A percentile compares a stretch with the other conserved stretches of the same genome.
These are phyloP conservation scores for Verticillium isaacii DNA, from an alignment of 2,329 filamentous ascomycete genomes.

Conservation along the genomic window DNA sequence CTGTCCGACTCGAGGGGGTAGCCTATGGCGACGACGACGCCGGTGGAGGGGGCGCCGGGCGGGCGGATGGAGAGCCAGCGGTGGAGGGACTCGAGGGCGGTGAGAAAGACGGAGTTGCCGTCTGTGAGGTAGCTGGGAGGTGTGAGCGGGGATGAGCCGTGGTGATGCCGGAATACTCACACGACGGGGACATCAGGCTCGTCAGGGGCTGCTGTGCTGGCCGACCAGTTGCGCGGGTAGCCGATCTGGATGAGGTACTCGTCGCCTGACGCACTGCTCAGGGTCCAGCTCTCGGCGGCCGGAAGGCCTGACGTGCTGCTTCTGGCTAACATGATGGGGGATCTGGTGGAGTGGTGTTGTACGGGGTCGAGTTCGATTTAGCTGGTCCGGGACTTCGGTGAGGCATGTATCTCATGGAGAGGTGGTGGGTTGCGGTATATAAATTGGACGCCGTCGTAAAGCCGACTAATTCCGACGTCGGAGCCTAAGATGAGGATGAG, in stretches of 20 bases:
- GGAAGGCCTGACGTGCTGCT: background rate
- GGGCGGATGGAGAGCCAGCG: slow-evolving; percentile 12
- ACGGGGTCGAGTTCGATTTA: background rate
- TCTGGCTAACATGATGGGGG: background rate
- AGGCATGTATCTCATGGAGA: background rate
- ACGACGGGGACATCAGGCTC: slow-evolving; percentile 16
- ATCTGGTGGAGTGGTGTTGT: background rate
- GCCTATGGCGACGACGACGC: slow-evolving; percentile 26
- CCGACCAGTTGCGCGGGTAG: slow-evolving; percentile 23
- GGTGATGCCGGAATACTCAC: slow-evolving; percentile 12
- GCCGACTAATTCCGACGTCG: background rate
- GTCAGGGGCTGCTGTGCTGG: slow-evolving; percentile 5
- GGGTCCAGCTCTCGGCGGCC: background rate
- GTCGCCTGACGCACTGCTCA: background rate
- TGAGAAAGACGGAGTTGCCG: slow-evolving; percentile 28
- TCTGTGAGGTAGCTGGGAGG: slow-evolving; percentile 24
- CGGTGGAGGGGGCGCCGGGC: slow-evolving; percentile 17
- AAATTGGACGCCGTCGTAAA: background rate
- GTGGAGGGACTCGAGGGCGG: slow-evolving; percentile 21
- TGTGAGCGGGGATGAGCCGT: background rate
- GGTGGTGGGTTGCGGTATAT: background rate
- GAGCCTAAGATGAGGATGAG: background rate
- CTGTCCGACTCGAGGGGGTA: slow-evolving; percentile 19
- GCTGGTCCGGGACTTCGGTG: background rate
- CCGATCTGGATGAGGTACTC: slow-evolving; percentile 24